Percentiles rank a stretch among this genome's conserved stretches.
Conservation (phyloP, 495 filamentous ascomycete genomes). For the Tuber microsphaerosporum region DNA sequence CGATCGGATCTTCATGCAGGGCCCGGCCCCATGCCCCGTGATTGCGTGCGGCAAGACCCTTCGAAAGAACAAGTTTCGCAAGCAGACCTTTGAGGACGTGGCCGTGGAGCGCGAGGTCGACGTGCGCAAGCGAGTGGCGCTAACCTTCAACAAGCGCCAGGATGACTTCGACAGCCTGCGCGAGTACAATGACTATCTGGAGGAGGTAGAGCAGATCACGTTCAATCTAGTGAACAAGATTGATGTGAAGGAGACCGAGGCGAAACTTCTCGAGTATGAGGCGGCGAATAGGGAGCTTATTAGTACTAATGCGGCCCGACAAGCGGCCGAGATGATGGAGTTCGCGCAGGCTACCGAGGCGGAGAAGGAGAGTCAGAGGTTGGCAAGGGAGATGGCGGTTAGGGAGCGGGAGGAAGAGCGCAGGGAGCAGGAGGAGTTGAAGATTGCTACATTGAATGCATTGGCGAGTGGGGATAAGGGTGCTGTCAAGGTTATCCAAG, state of each 20-base stretch:
- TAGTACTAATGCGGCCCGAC: conserved; percentile 50
- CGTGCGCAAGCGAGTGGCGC: conserved; percentile 70
- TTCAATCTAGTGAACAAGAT: conserved; percentile 73
- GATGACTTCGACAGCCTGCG: conserved; percentile 79
- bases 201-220: conserved; percentile 82
- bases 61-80: conserved; percentile 73
- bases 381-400: conserved; percentile 48
- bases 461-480: conserved; percentile 53
- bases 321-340: conserved; percentile 50
- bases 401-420: conserved; percentile 48
- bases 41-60: conserved; percentile 77
- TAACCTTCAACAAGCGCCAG: conserved; percentile 77
- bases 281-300: conserved; percentile 59
- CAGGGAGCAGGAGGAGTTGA: conserved; percentile 49
- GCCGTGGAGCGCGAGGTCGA: conserved; percentile 90
- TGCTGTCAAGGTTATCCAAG: conserved; percentile 58
- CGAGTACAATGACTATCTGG: conserved; percentile 88
- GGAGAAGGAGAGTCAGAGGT: conserved; percentile 52
- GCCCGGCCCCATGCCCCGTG: conserved; percentile 83
- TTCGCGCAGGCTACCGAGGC: conserved; percentile 55
- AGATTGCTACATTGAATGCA: conserved; percentile 48
- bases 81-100: conserved; percentile 84
- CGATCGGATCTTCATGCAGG: conserved; percentile 82
- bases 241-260: conserved; percentile 63
- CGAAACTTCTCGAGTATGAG: conserved; percentile 58